These are phyloP conservation scores for Wickerhamiella hasegawae DNA, from an alignment of 805 yeast genomes.

Conservation along the genomic window DNA sequence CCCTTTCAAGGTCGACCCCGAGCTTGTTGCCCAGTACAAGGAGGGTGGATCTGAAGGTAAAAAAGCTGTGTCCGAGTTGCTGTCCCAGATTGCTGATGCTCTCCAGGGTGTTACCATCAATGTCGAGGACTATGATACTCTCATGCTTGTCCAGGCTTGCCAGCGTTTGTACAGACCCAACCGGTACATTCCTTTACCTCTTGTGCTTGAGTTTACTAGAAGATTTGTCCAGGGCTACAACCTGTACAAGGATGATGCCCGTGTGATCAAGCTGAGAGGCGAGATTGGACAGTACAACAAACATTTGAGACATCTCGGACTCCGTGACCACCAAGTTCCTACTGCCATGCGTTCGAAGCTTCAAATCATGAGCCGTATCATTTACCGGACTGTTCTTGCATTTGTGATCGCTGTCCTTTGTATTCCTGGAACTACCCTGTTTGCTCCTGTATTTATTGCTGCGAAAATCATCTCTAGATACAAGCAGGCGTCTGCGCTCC, in stretches of 20 bases:
- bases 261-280: slow-evolving; percentile 40
- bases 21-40: slow-evolving; percentile 48
- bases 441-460: slow-evolving; percentile 73
- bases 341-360: slow-evolving; percentile 33
- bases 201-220: slow-evolving; percentile 82
- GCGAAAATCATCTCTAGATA: slow-evolving; percentile 57
- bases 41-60: slow-evolving; percentile 41
- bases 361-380: slow-evolving; percentile 29
- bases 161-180: slow-evolving; percentile 69
- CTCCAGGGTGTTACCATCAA: slow-evolving; percentile 75
- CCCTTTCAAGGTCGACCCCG: slow-evolving; percentile 53
- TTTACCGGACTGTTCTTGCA: slow-evolving; percentile 43
- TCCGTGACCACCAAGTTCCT: slow-evolving; percentile 63
- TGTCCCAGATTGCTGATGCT: slow-evolving; percentile 57
- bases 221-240: slow-evolving; percentile 70
- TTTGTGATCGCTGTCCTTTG: slow-evolving; percentile 44
- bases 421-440: slow-evolving; percentile 75
- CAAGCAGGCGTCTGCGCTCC: slow-evolving; percentile 67
- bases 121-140: slow-evolving; percentile 76
- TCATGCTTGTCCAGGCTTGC: slow-evolving; percentile 82
- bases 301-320: slow-evolving; percentile 42
- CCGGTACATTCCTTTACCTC: slow-evolving; percentile 56
- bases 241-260: slow-evolving; percentile 54
- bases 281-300: slow-evolving; percentile 59
- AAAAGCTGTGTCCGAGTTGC: slow-evolving; percentile 54